These are phyloP conservation scores for Meyerozyma carpophila DNA, from an alignment of 1,139 yeast genomes.

Conservation along the genomic window DNA sequence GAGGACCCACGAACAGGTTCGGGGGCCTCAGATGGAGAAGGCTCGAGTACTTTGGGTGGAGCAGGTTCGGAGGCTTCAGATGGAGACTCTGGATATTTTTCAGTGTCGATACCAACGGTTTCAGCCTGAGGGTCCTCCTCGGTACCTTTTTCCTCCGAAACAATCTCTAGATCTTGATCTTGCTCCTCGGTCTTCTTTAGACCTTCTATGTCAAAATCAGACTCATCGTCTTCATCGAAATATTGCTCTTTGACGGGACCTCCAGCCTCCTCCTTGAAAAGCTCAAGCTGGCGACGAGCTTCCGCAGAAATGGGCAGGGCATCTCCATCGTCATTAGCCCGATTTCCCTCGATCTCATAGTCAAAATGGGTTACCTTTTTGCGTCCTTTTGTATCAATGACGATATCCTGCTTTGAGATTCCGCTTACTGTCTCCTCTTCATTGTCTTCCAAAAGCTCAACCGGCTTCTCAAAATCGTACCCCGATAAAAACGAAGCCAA, in stretches of 20 bases:
- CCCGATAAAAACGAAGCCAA: slow-evolving; percentile 47
- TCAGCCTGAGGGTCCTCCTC: background rate
- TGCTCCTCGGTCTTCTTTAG: slow-evolving; percentile 12
- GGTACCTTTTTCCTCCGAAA: background rate
- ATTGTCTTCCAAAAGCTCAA: slow-evolving; percentile 47
- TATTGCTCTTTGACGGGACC: slow-evolving; percentile 28
- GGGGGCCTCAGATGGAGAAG: background rate
- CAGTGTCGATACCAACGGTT: too few species aligned
- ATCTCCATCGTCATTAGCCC: slow-evolving; percentile 14
- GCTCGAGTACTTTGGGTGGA: too few species aligned
- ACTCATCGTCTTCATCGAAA: slow-evolving; percentile 43
- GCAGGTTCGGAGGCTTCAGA: too few species aligned
- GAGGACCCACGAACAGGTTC: background rate
- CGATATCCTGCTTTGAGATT: slow-evolving; percentile 37
- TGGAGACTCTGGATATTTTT: background rate
- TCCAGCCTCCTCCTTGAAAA: slow-evolving; percentile 14
- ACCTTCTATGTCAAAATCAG: slow-evolving; percentile 26
- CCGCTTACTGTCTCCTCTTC: slow-evolving; percentile 10
- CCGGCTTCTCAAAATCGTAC: slow-evolving; percentile 60
- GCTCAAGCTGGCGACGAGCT: slow-evolving; percentile 11
- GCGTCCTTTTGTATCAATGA: slow-evolving; percentile 45
- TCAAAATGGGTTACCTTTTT: slow-evolving; percentile 29
- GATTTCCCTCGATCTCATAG: slow-evolving; percentile 32
- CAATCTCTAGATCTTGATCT: background rate
- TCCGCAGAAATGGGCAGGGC: slow-evolving; percentile 5